Evolutionary conservation across 345 rosid species (phyloP).

Genomic region (Salix koriyanagi): DNA sequence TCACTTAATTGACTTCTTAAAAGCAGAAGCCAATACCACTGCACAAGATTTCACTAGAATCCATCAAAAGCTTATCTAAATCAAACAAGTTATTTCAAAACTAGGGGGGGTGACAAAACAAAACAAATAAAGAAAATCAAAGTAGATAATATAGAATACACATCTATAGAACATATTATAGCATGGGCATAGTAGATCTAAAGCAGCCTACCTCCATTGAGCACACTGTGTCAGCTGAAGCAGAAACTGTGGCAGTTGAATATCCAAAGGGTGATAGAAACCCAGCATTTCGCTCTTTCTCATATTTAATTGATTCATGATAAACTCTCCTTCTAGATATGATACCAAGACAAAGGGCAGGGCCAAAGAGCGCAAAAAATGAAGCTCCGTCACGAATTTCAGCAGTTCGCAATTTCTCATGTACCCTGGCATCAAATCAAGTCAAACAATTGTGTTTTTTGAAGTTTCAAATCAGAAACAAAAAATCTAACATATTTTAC

Average conservation of each 20-base stretch:
- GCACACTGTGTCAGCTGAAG: slow-evolving; percentile 63
- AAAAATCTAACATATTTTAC: not conserved
- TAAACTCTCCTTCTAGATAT: slow-evolving; percentile 79
- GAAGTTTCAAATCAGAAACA: not conserved
- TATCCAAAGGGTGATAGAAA: slow-evolving; percentile 86
- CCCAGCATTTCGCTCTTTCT: slow-evolving; percentile 82
- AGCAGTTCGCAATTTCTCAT: slow-evolving; percentile 50
- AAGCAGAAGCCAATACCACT: slow-evolving; percentile 86
- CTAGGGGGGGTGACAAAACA: not conserved
- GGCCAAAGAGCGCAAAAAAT: slow-evolving; percentile 65
- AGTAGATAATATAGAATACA: not conserved
- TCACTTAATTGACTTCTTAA: slow-evolving; percentile 38
- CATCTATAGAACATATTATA: not conserved
- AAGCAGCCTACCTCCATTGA: slow-evolving; percentile 69
- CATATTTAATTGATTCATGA: slow-evolving; percentile 67
- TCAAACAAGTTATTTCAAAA: not conserved
- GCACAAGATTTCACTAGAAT: slow-evolving; percentile 26
- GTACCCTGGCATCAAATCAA: slow-evolving; percentile 51
- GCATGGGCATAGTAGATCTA: not conserved
- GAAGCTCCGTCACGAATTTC: slow-evolving; percentile 81
- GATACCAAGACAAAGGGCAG: slow-evolving; percentile 68
- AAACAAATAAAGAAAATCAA: not conserved
- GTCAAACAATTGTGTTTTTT: not conserved
- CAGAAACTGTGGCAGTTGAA: slow-evolving; percentile 63
- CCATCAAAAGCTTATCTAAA: slow-evolving; percentile 4